phyloP scores from a whole-genome alignment of 2,329 filamentous ascomycete species.

The Geosmithia morbida region DNA sequence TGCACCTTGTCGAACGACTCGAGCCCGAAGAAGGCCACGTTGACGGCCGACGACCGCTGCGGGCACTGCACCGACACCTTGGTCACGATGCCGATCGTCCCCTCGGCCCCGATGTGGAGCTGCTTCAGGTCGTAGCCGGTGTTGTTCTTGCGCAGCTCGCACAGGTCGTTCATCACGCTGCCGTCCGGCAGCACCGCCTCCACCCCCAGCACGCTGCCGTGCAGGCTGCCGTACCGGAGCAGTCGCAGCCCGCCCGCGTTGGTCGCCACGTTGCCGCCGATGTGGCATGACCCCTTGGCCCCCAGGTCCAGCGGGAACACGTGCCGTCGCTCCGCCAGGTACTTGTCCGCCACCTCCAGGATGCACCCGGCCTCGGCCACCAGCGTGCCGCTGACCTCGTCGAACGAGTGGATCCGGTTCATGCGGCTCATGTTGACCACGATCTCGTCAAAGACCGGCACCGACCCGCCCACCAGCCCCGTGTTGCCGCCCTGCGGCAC shows the following conservation, averaged over 20 bases:
- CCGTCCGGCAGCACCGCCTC: conserved; percentile 91
- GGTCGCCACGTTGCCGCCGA: conserved; percentile 90
- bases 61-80: conserved; percentile 81
- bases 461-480: conserved; percentile 84
- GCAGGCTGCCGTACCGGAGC: conserved; percentile 83
- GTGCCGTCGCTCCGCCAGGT: conserved; percentile 67
- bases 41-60: conserved; percentile 73
- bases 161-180: conserved; percentile 80
- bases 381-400: conserved; percentile 80
- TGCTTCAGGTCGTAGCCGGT: conserved; percentile 97
- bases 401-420: conserved; percentile 84
- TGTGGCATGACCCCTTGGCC: conserved; percentile 91
- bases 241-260: conserved; percentile 88
- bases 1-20: conserved; percentile 85
- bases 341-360: conserved; percentile 77
- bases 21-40: conserved; percentile 88
- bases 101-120: conserved; percentile 89
- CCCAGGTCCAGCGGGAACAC: conserved; percentile 96
- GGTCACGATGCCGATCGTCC: conserved; percentile 89
- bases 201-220: conserved; percentile 82
- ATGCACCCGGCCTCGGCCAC: conserved; percentile 87
- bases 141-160: conserved; percentile 90
- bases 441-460: conserved; percentile 97
- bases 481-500: conserved; percentile 97
- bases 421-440: conserved; percentile 82